Evolutionary conservation across 1,284 basidiomycete genomes (phyloP), one percentile per base, ranked within the genome.

Genomic region (Moesziomyces sp.): DNA sequence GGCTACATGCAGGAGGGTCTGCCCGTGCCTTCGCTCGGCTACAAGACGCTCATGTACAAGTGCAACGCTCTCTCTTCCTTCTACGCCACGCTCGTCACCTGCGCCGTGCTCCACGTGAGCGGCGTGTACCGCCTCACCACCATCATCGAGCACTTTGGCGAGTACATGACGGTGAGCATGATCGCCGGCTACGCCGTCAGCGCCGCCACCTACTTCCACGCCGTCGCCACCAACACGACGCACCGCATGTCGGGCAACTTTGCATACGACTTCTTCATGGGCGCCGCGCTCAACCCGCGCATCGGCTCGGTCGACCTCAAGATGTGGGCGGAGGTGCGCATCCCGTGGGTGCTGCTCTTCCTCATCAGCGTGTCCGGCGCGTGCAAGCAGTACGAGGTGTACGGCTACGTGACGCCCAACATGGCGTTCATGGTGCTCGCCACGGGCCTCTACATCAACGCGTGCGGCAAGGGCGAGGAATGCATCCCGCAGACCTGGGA

Each of bases 281-380:
- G 97, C 49, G 94, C 94, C 42, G 89, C 88, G 56, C 88, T 99
- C 72, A 99, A 98, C 86, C 97, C 97, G 14, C 90, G 96, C 63
- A 89, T 99, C 72, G 94, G 94, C n/a, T 87, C 88, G 38, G 89
- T 99, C 77, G 96, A 98, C 86, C 87, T 99, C 82, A 99, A 99
- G 87, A 98, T 99, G 95, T 99, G 95, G 84, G 93, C 93, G 26
- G 96, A 99, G 85, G 96, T 99, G 61, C 90, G 97, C 53, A 93
- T 99, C 77, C 94, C 95, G 8, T 99, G 97, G 96, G 91, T 97
- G 21, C 89, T 98, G 59, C 90, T 97, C 18, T 97, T 98, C 88
- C 91, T 96, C 85, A 88, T 98, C 79, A 89, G 93, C 9, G 89
- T 98, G 46, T 95, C 92, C 42, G 96, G 94, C 58, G 92, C 91